phyloP scores from a whole-genome alignment of 2,329 filamentous ascomycete genomes.

The Pseudovirgaria hyperparasitica region DNA sequence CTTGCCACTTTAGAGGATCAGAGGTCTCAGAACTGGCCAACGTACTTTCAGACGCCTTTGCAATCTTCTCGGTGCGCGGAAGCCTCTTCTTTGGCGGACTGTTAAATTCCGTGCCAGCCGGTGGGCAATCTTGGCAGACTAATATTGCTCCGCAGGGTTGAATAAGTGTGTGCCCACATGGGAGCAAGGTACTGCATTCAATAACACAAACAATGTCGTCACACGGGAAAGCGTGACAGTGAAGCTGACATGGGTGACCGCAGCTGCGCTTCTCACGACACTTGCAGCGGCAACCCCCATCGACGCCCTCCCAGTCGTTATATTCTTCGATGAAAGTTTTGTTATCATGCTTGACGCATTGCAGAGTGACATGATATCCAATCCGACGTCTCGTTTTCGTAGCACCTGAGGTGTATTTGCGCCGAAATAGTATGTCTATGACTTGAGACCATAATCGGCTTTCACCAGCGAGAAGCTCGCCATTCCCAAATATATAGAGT shows the following conservation, averaged over 20 bases:
- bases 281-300: constrained; percentile 3
- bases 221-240: no score
- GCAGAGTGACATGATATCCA: constrained; percentile 45
- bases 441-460: constrained; percentile 41
- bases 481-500: constrained; percentile 77
- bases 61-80: constrained; percentile 6
- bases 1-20: constrained; percentile 5
- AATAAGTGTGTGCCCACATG: constrained; percentile 21
- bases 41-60: background rate
- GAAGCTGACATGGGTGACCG: constrained; percentile 18
- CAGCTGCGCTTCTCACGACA: constrained; percentile 3
- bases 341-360: constrained; percentile 46
- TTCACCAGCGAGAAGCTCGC: constrained; percentile 34
- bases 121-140: background rate
- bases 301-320: constrained; percentile 2
- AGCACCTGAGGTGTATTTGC: constrained; percentile 20
- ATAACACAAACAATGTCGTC: no score
- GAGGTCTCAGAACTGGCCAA: background rate
- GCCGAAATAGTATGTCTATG: constrained; percentile 31
- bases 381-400: constrained; percentile 23
- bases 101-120: background rate
- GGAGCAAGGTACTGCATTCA: constrained; percentile 14
- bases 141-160: constrained; percentile 16
- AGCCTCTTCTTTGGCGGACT: constrained; percentile 2
- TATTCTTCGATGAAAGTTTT: constrained; percentile 34